Conservation (phyloP, 2,329 filamentous ascomycete species). For the Calycina marina region DNA sequence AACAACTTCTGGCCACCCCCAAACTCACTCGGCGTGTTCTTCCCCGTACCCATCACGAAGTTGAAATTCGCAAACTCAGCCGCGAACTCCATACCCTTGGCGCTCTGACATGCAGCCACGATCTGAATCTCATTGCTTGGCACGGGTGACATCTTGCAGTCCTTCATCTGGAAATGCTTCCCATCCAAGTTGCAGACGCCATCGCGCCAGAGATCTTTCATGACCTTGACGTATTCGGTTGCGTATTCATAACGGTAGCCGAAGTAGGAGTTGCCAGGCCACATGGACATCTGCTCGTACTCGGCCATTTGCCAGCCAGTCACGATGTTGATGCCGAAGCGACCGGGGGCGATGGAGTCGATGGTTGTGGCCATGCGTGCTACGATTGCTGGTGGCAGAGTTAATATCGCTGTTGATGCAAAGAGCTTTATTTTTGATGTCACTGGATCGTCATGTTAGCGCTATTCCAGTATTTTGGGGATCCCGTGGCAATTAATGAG, state of each 20-base stretch:
- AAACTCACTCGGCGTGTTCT: too few species aligned
- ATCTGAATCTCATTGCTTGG: conserved; percentile 17
- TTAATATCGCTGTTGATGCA: conserved; percentile 21
- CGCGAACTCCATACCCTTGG: conserved; percentile 23
- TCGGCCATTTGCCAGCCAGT: conserved; percentile 24
- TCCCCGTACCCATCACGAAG: too few species aligned
- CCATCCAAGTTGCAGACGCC: conserved; percentile 23
- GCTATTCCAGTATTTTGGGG: too few species aligned
- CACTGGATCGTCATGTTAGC: conserved; percentile 9
- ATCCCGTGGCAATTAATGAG: too few species aligned
- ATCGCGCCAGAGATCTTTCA: conserved; percentile 23
- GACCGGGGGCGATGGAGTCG: conserved; percentile 21
- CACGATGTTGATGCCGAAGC: conserved; percentile 24
- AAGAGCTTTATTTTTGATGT: conserved; percentile 23
- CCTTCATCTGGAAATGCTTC: conserved; percentile 23
- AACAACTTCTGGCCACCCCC: conserved; percentile 20
- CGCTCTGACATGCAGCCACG: conserved; percentile 23
- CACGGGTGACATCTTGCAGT: conserved; percentile 21
- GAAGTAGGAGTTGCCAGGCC: conserved; percentile 22
- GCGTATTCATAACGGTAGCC: conserved; percentile 24
- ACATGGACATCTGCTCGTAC: conserved; percentile 23
- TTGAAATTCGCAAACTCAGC: conserved; percentile 22
- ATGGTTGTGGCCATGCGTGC: conserved; percentile 22
- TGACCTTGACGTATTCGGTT: conserved; percentile 22
- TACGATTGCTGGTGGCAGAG: conserved; percentile 20